Percentiles rank a stretch among this genome's conserved stretches.
Evolutionary conservation across 106 monocot genomes (phyloP).

Genomic region (Acorus calamus): DNA sequence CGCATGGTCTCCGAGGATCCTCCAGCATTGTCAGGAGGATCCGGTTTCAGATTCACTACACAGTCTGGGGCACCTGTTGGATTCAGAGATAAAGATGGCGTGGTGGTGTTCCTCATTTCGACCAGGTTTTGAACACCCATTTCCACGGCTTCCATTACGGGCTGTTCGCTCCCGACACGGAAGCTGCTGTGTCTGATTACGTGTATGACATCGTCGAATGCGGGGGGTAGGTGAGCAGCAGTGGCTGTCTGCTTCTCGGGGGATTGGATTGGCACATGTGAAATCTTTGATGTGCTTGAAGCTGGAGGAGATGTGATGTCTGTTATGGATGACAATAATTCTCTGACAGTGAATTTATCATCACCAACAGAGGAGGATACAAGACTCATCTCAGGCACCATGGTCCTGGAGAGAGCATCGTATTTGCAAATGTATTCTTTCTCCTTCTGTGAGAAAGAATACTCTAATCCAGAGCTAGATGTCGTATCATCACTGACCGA

Average conservation of each 20-base stretch:
- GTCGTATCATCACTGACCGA: conserved; percentile 32
- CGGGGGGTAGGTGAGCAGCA: conserved; percentile 40
- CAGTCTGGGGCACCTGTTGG: conserved; percentile 10
- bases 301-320: conserved; percentile 21
- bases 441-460: conserved; percentile 39
- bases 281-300: conserved; percentile 19
- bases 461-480: conserved; percentile 36
- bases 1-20: conserved; percentile 1
- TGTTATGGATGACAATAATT: conserved; percentile 40
- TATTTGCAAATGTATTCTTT: conserved; percentile 48
- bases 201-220: conserved; percentile 77
- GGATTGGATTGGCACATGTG: conserved; percentile 16
- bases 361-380: conserved; percentile 18
- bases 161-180: conserved; percentile 66
- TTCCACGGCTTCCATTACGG: conserved; percentile 33
- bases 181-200: conserved; percentile 94
- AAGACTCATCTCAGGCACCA: conserved; percentile 7
- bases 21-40: conserved; percentile 9
- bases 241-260: conserved; percentile 15
- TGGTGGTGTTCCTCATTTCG: conserved; percentile 33
- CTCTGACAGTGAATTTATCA: conserved; percentile 49
- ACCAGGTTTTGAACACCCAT: conserved; percentile 35
- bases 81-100: conserved; percentile 1
- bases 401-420: conserved; percentile 28
- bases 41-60: conserved; percentile 9